Evolutionary conservation across 2,329 filamentous ascomycete species (phyloP).

Genomic region (Mycosphaerella sp.): DNA sequence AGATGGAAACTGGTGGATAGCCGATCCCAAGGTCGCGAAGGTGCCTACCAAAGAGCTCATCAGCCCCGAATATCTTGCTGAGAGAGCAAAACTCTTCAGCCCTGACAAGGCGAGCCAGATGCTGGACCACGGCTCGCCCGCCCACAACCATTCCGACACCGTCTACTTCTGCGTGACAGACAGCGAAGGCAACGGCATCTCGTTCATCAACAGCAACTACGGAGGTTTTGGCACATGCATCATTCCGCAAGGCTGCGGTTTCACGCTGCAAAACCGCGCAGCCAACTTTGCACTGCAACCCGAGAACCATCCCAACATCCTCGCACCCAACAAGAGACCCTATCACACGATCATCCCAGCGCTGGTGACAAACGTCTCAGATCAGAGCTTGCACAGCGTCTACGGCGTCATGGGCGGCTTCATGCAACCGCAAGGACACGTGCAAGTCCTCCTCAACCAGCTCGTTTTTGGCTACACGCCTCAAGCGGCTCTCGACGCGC

Average conservation of each 20-base stretch:
- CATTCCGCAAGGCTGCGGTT: constrained; percentile 78
- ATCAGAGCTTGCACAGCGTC: constrained; percentile 70
- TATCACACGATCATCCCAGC: constrained; percentile 98
- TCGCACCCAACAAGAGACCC: constrained; percentile 76
- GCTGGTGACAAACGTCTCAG: constrained; percentile 69
- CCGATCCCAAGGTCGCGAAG: constrained; percentile 66
- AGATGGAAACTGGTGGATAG: constrained; percentile 83
- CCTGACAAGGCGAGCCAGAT: constrained; percentile 47
- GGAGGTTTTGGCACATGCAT: constrained; percentile 81
- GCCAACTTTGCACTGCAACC: constrained; percentile 70
- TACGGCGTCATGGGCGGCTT: constrained; percentile 98
- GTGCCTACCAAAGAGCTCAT: constrained; percentile 67
- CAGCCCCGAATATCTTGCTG: constrained; percentile 64
- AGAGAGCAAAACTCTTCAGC: constrained; percentile 58
- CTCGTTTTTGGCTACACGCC: constrained; percentile 73
- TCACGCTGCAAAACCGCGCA: constrained; percentile 90
- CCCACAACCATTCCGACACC: constrained; percentile 79
- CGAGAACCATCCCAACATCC: constrained; percentile 66
- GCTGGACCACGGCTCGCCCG: constrained; percentile 70
- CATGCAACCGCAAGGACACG: constrained; percentile 96
- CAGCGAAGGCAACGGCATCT: constrained; percentile 76
- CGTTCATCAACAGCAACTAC: constrained; percentile 96
- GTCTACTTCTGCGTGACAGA: constrained; percentile 91
- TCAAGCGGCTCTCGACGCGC: constrained; percentile 84
- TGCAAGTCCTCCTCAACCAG: constrained; percentile 89